Base-by-base conservation (phyloP, 441 rosid species). In the Populus trichocarpa region DNA sequence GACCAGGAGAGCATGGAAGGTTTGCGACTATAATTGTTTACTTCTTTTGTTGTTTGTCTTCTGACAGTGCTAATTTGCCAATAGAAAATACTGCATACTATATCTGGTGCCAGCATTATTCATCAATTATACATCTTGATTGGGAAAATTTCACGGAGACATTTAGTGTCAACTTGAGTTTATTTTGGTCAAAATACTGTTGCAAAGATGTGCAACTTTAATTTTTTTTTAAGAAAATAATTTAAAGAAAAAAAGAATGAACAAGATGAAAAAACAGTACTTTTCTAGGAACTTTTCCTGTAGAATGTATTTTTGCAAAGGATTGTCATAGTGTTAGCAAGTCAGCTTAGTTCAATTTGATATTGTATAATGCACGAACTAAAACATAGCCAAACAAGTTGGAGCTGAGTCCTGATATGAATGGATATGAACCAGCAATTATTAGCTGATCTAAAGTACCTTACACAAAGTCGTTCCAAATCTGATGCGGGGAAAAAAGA, bases 1-100 rank as follows among this genome's bases (percentile, higher is more conserved):
- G 74, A 85, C 99, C 99, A 67, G 98, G 99, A 83, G 97, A 96
- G 86, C 99, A 96, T 46, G 99, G 98, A 82, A 94, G 99, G 98
- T 96, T 78, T 5, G 83, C 69, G 36, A 9, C 67, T 74, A 22
- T 79, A 69, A 57, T 65, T 30, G 50, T 67, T 80, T 67, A 16
- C 46, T 23, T 14, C 10, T 18, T 8, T 70, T 25, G 57, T 53
- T 42, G 13, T 28, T 38, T 30, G 11, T 64, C 25, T 32, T 14
- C 40, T 46, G 3, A 25, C 75, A 30, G 57, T 66, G 26, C 61
- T 66, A 11, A 30, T 67, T 67, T 67, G 32, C 70, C 38, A 30
- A 26, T 66, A 50, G 59, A 50, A 50, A 50, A 50, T 50, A 50
- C 59, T 16, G 59, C 59, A 50, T 50, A 5, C 59, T 50, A 50